Conservation (phyloP, 768 basidiomycete genomes). For the Trichaptum fuscoviolaceum region DNA sequence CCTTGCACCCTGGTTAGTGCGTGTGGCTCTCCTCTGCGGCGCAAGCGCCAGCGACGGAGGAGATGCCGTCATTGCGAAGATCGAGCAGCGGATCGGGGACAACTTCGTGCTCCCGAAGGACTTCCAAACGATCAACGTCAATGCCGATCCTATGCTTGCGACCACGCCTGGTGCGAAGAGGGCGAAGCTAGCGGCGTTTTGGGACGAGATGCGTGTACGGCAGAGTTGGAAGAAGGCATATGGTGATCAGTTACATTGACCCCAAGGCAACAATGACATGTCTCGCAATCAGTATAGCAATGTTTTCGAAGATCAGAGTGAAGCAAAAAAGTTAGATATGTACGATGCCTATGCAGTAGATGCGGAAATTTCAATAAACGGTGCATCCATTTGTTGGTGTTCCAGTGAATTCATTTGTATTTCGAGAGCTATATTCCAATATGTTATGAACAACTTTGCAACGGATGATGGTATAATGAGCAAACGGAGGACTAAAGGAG, state of each 20-base stretch:
- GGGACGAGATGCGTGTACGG: conserved; percentile 60
- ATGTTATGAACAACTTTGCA: not conserved
- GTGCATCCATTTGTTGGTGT: not conserved
- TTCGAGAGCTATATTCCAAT: not conserved
- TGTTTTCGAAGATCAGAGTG: not conserved
- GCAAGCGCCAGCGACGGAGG: conserved; percentile 49
- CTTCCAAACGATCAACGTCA: conserved; percentile 24
- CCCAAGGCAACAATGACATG: not conserved
- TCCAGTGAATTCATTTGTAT: not conserved
- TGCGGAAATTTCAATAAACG: not conserved
- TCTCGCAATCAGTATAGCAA: not conserved
- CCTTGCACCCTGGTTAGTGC: conserved; percentile 68
- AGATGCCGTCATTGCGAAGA: conserved; percentile 38
- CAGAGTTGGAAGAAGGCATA: conserved; percentile 72
- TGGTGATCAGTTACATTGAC: conserved; percentile 39
- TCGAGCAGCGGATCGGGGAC: conserved; percentile 48
- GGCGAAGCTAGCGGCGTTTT: conserved; percentile 59
- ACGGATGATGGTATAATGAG: not conserved
- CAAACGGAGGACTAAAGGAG: not conserved
- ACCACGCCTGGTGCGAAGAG: conserved; percentile 13
- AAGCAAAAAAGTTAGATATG: not conserved
- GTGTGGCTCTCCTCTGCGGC: conserved; percentile 53
- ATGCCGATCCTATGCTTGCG: conserved; percentile 26
- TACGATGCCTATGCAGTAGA: not conserved
- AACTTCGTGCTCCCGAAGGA: conserved; percentile 42